Conservation (phyloP, 805 yeast species). For the Kluyveromyces dobzhanskii region DNA sequence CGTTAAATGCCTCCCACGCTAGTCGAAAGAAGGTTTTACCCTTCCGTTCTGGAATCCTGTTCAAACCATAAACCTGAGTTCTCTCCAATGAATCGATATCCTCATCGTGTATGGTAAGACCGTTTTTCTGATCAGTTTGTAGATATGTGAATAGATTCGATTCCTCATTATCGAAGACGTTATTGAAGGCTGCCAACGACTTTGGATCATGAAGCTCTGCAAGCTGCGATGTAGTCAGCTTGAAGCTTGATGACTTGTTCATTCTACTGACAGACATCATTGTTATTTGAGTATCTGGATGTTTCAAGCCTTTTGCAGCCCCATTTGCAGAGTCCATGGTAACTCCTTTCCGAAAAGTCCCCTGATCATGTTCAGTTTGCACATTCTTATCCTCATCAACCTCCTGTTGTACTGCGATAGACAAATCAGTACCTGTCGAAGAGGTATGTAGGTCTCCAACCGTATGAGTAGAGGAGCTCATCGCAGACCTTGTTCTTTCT, state of each 20-base stretch:
- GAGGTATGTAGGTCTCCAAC: too few relatives aligned
- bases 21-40: conserved; percentile 59
- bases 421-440: too few relatives aligned
- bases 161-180: conserved; percentile 18
- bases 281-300: conserved; percentile 3
- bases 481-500: too few relatives aligned
- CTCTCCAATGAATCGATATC: conserved; percentile 10
- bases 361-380: too few relatives aligned
- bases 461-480: too few relatives aligned
- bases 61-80: conserved; percentile 50
- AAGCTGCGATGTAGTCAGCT: conserved; percentile 15
- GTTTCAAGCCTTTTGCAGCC: neutral
- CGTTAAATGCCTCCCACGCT: conserved; percentile 80
- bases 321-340: neutral
- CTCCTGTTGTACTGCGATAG: too few relatives aligned
- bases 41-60: conserved; percentile 62
- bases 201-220: conserved; percentile 27
- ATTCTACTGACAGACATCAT: conserved; percentile 1
- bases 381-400: too few relatives aligned
- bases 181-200: conserved; percentile 18
- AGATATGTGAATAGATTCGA: conserved; percentile 15
- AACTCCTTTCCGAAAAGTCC: too few relatives aligned
- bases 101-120: conserved; percentile 15
- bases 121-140: conserved; percentile 16
- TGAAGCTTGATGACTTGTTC: conserved; percentile 5